phyloP scores from a whole-genome alignment of 225 moss, liverwort and hornwort genomes.

The Marchantia polymorpha region DNA sequence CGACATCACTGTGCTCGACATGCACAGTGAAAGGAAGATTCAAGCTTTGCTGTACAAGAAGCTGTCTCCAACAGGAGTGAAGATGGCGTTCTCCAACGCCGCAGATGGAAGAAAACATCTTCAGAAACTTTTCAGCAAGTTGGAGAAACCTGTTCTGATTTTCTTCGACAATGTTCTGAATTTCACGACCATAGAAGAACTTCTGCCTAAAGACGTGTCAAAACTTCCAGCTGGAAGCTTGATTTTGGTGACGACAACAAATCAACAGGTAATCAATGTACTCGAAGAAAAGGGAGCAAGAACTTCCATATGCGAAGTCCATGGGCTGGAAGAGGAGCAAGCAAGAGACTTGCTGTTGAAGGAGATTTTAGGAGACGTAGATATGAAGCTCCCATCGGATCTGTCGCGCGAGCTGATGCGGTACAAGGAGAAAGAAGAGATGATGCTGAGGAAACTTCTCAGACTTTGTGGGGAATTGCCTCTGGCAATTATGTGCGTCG shows the following conservation, averaged over 20 bases:
- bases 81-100: not conserved
- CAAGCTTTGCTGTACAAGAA: not conserved
- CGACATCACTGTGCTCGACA: too few species aligned
- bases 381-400: not conserved
- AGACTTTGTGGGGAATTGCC: constrained; percentile 1
- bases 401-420: not conserved
- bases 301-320: not conserved
- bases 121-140: not conserved
- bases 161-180: not conserved
- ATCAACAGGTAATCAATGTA: not conserved
- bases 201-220: not conserved
- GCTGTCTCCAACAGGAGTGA: not conserved
- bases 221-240: constrained; percentile 1
- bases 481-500: not conserved
- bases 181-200: not conserved
- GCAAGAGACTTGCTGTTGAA: not conserved
- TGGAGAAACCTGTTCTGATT: not conserved
- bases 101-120: not conserved
- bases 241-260: constrained; percentile 4
- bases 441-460: not conserved
- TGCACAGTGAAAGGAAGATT: not conserved
- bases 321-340: not conserved
- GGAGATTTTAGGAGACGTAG: not conserved
- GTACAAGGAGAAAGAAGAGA: too few species aligned
- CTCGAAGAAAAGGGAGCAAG: not conserved